Percentiles rank a stretch among this genome's conserved stretches.
Conservation (phyloP, 345 rosid species). For the Gynandropsis gynandra region DNA sequence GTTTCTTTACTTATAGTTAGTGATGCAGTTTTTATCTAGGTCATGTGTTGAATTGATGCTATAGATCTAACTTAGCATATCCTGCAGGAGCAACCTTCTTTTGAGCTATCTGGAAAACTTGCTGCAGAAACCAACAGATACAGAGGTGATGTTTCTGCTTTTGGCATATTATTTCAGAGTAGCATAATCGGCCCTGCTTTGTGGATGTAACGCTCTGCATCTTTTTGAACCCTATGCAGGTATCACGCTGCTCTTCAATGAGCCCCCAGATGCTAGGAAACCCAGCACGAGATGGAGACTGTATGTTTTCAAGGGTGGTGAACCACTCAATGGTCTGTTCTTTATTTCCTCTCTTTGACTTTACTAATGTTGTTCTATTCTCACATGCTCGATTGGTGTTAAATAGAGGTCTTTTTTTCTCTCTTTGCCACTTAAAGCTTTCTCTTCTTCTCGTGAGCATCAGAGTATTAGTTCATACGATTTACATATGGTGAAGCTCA, state of each 20-base stretch:
- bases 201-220: slow-evolving; percentile 3
- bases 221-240: slow-evolving; percentile 34
- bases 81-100: slow-evolving; percentile 78
- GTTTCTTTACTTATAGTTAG: too few species aligned
- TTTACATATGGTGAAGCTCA: background rate
- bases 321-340: slow-evolving; percentile 65
- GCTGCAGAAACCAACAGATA: slow-evolving; percentile 92
- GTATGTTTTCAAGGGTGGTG: slow-evolving; percentile 83
- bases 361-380: background rate
- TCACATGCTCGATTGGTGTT: slow-evolving; percentile 3
- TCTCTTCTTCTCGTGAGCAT: background rate
- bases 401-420: slow-evolving; percentile 14
- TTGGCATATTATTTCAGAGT: slow-evolving; percentile 5
- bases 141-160: slow-evolving; percentile 44
- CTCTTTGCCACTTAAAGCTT: slow-evolving; percentile 2
- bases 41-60: background rate
- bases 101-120: slow-evolving; percentile 95
- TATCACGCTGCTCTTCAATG: slow-evolving; percentile 73
- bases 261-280: slow-evolving; percentile 91
- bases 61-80: slow-evolving; percentile 16
- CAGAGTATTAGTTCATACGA: background rate
- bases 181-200: slow-evolving; percentile 2
- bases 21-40: too few species aligned
- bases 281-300: slow-evolving; percentile 86
- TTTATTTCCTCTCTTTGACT: slow-evolving; percentile 5